Conservation (phyloP, 306 rosid genomes). For the Chamaecrista fasciculata region DNA sequence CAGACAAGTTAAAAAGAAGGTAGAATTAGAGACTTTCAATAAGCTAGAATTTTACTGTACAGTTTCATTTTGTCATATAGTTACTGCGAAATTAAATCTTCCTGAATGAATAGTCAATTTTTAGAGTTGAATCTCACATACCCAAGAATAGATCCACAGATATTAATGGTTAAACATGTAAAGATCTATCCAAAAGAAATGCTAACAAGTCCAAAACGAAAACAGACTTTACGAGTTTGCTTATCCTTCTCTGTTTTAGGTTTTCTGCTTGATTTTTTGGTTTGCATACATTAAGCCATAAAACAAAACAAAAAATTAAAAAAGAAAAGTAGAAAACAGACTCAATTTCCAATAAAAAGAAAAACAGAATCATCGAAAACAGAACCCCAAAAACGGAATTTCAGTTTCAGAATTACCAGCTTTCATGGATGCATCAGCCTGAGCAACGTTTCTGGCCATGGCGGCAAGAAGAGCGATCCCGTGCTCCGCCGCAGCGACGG, state of each 20-base stretch:
- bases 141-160: neutral
- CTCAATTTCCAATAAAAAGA: neutral
- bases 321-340: too few species aligned
- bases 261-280: too few species aligned
- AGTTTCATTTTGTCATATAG: neutral
- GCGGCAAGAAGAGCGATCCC: slow-evolving; percentile 58
- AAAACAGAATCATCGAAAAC: too few species aligned
- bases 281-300: too few species aligned
- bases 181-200: neutral
- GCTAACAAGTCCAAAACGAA: neutral
- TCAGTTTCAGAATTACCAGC: too few species aligned
- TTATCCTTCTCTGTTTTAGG: neutral
- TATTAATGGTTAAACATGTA: neutral
- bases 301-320: too few species aligned
- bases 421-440: slow-evolving; percentile 68
- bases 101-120: neutral
- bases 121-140: neutral
- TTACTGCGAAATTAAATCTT: neutral
- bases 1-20: too few species aligned
- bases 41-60: neutral
- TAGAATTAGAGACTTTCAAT: too few species aligned
- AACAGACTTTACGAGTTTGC: too few species aligned
- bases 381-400: too few species aligned
- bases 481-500: slow-evolving; percentile 70
- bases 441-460: slow-evolving; percentile 74